Percentiles rank a stretch among this genome's conserved stretches.
Conservation (phyloP, 345 rosid species). For the Moringa oleifera region DNA sequence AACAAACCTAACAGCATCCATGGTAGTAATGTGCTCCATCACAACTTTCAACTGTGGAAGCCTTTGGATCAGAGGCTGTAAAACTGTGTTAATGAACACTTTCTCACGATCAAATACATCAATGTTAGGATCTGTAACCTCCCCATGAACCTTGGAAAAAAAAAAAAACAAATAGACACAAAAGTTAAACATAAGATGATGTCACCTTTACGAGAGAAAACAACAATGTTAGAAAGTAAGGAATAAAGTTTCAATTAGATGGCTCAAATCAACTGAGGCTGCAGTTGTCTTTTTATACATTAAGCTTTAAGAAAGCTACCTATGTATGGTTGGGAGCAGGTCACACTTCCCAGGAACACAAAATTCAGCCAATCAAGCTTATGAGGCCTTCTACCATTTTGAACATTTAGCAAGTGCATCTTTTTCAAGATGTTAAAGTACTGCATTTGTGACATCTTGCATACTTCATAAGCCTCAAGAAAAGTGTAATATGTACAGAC, state of each 20-base stretch:
- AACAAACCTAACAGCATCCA: constrained; percentile 80
- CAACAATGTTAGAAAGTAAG: background rate
- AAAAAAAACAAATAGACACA: background rate
- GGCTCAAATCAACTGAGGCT: no score
- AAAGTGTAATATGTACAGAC: no score
- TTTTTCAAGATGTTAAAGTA: no score
- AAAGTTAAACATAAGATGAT: background rate
- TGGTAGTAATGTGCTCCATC: constrained; percentile 91
- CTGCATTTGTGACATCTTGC: no score
- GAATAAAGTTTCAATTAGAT: background rate
- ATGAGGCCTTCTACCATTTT: no score
- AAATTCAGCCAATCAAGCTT: no score
- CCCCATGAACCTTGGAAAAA: constrained; percentile 81
- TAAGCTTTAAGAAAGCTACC: no score
- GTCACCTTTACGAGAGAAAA: background rate
- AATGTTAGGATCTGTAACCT: constrained; percentile 77
- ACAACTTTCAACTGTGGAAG: constrained; percentile 75
- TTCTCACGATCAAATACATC: constrained; percentile 91
- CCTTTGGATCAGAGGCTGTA: constrained; percentile 63
- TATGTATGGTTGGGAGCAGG: no score
- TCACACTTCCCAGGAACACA: no score
- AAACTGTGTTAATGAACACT: constrained; percentile 73
- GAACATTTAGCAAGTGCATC: no score
- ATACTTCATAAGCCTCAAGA: no score
- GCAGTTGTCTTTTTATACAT: no score